phyloP scores from a whole-genome alignment of 495 filamentous ascomycete genomes.

The Bombardia bombarda region DNA sequence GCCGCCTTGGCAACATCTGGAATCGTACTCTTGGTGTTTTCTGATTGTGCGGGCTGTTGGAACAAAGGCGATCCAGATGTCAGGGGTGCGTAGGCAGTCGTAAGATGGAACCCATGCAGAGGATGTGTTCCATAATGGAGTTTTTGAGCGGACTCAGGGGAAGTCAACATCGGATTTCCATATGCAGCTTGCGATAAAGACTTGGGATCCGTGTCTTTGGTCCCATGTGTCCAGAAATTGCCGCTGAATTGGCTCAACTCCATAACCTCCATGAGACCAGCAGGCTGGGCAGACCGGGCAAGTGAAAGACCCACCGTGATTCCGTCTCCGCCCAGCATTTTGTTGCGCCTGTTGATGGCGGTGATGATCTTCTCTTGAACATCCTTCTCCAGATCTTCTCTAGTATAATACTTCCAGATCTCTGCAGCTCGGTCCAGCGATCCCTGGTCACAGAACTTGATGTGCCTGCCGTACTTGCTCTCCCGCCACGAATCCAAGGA shows the following conservation, averaged over 20 bases:
- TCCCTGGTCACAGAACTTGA: constrained; percentile 28
- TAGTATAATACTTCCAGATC: constrained; percentile 28
- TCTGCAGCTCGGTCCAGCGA: constrained; percentile 24
- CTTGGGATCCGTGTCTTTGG: not conserved
- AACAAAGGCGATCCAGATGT: constrained; percentile 7
- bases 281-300: not conserved
- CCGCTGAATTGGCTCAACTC: not conserved
- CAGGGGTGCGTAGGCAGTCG: constrained; percentile 17
- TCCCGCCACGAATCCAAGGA: constrained; percentile 28
- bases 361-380: constrained; percentile 2
- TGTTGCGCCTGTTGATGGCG: not conserved
- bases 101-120: constrained; percentile 37
- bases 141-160: constrained; percentile 4
- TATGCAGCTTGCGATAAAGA: not conserved
- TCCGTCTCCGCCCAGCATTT: not conserved
- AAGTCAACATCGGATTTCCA: constrained; percentile 30
- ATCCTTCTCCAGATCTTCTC: not conserved
- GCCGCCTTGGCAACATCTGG: constrained; percentile 10
- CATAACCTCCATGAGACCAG: not conserved
- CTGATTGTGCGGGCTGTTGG: not conserved
- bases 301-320: too few species aligned
- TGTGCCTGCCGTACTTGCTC: constrained; percentile 23
- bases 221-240: not conserved
- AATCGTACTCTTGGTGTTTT: too few species aligned
- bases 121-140: constrained; percentile 31